Evolutionary conservation across 495 filamentous ascomycete genomes (phyloP).

Genomic region (Penicillium cataractarum): DNA sequence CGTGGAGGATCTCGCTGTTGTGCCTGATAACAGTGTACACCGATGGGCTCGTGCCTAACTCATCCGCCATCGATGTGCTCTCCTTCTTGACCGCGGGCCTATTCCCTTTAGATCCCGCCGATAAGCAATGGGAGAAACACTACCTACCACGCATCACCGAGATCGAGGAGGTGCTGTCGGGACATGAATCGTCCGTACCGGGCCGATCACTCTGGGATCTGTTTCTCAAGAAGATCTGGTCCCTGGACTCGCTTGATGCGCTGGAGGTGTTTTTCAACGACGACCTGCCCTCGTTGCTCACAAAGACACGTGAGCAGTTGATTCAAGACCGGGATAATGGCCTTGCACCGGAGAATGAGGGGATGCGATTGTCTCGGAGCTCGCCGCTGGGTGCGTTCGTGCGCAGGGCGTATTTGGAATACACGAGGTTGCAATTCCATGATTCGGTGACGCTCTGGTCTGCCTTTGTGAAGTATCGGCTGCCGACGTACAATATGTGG

Average conservation of each 20-base stretch:
- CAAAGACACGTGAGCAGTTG: constrained; percentile 60
- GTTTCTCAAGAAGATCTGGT: constrained; percentile 83
- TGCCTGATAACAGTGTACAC: constrained; percentile 80
- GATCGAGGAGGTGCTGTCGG: constrained; percentile 65
- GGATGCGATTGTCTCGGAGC: constrained; percentile 59
- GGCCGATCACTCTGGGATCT: constrained; percentile 84
- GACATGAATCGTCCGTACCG: constrained; percentile 66
- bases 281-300: constrained; percentile 55
- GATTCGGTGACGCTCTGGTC: constrained; percentile 78
- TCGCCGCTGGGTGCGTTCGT: constrained; percentile 90
- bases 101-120: constrained; percentile 52
- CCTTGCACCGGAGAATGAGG: constrained; percentile 44
- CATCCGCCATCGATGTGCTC: constrained; percentile 78
- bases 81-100: constrained; percentile 81
- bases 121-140: constrained; percentile 41
- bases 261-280: constrained; percentile 69
- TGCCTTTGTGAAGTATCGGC: constrained; percentile 74
- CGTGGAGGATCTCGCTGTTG: constrained; percentile 81
- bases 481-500: constrained; percentile 73
- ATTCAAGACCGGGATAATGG: constrained; percentile 55
- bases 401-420: constrained; percentile 75
- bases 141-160: constrained; percentile 65
- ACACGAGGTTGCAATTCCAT: constrained; percentile 76
- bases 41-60: constrained; percentile 71
- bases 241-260: constrained; percentile 76